Base-by-base conservation (phyloP, 1,284 basidiomycete genomes). In the Cerrena zonata region DNA sequence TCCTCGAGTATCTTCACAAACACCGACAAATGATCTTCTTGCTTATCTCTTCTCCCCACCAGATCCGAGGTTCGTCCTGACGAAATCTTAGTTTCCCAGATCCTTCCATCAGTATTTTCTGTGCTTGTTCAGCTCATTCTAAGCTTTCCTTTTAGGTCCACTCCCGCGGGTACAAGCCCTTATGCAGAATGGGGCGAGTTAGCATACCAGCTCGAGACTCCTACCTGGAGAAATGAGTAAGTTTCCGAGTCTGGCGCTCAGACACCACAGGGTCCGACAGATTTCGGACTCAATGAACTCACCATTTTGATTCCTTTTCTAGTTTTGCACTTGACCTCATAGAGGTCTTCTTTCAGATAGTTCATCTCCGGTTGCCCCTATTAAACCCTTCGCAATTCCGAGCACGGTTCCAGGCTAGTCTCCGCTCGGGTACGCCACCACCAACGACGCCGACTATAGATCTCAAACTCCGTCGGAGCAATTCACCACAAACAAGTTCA, bases 301-400 rank as follows among this genome's bases (percentile, higher is more conserved):
- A 47, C 39, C 27, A 47, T 26, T 24, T 18, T 38, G 24, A 34
- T 34, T 15, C 15, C 7, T 34, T 57, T 54, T 56, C 54, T 66
- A 93, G 90, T 65, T 86, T 94, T 60, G 86, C 89, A 1, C 78
- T 87, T 45, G 91, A 94, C 70, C 80, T 94, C 48, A 83, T 94
- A 61, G 91, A 94, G 67, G 88, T 91, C 38, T 91, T 83, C 70
- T 91, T 91, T 66, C 89, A 91, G 65, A 89, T 93, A 53, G 89
- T 90, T 41, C 89, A 93, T 67, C 84, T 86, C 21, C 83, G 91
- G 41, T 72, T 89, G 45, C 89, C 89, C 47, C 78, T 91, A 48
- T 80, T 91, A 62, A 87, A 90, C 68, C 87, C 87, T 50, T 69
- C 78, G 22, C 79, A 83, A 56, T 90, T 93, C 65, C 84, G 87